Conservation (phyloP, 352 stramenopile genomes). For the Saprolegnia parasitica region DNA sequence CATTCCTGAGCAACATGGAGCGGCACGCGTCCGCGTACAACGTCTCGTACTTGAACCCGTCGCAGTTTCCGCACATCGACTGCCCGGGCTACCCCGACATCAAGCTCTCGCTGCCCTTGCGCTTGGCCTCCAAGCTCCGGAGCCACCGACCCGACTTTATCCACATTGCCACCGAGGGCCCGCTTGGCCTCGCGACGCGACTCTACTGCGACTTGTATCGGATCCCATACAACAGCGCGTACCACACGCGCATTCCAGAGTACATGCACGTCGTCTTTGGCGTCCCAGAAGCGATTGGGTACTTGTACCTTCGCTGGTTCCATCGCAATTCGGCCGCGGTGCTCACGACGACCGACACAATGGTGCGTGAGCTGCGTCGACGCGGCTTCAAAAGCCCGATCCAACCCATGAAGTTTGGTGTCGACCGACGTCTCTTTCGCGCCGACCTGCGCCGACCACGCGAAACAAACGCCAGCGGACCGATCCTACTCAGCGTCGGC, state of each 20-base stretch:
- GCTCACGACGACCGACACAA: slow-evolving; percentile 3
- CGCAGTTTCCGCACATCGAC: slow-evolving; percentile 8
- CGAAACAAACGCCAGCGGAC: background rate
- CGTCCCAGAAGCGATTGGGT: slow-evolving; percentile 1
- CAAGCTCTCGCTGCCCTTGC: background rate
- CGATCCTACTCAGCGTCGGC: background rate
- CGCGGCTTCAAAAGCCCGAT: background rate
- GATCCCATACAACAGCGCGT: slow-evolving; percentile 1
- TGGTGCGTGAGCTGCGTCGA: background rate
- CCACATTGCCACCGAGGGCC: slow-evolving; percentile 1
- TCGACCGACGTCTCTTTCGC: background rate
- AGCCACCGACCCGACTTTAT: background rate
- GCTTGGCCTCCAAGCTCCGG: background rate
- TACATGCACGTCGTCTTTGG: slow-evolving; percentile 9
- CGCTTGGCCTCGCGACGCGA: background rate
- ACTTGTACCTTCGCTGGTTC: slow-evolving; percentile 8
- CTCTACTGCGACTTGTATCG: slow-evolving; percentile 1
- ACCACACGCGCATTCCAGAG: slow-evolving; percentile 12
- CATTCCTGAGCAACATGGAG: slow-evolving; percentile 1
- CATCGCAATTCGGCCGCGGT: background rate
- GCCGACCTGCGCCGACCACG: background rate
- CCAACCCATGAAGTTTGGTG: slow-evolving; percentile 11
- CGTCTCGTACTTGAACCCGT: background rate
- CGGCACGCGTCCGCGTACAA: background rate
- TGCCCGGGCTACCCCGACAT: slow-evolving; percentile 9